Evolutionary conservation across 148 eudicot species (phyloP).

Genomic region (Persicaria tinctoria): DNA sequence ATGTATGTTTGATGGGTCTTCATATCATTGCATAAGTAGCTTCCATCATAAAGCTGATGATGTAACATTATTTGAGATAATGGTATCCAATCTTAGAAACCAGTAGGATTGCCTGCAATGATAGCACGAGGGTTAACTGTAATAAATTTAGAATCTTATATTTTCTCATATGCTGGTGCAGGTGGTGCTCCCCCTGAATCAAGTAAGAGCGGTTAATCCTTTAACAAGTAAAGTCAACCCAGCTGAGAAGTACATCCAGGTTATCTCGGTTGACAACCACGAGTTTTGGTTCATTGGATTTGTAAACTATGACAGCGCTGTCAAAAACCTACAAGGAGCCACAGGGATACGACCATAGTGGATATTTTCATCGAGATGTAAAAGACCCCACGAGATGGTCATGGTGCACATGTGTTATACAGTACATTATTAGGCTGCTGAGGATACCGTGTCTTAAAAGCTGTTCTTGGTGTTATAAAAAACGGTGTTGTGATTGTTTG

Average conservation of each 20-base stretch:
- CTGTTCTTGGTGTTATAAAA: neutral
- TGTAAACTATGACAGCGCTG: constrained; percentile 75
- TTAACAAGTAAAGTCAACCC: constrained; percentile 60
- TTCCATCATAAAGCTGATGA: neutral
- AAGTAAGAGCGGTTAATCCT: constrained; percentile 78
- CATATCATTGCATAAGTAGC: neutral
- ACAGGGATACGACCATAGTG: neutral
- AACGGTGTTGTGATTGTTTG: neutral
- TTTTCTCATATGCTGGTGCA: constrained; percentile 11
- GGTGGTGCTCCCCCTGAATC: constrained; percentile 73
- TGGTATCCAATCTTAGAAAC: neutral
- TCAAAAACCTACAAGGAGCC: constrained; percentile 52
- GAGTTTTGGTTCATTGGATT: constrained; percentile 96
- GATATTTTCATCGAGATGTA: neutral
- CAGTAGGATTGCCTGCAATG: neutral
- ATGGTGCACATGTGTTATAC: no score
- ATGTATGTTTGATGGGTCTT: neutral
- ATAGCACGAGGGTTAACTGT: neutral
- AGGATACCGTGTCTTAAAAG: neutral
- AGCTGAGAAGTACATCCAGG: constrained; percentile 80
- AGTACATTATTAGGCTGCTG: neutral
- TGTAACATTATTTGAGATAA: neutral
- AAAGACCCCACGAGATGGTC: neutral
- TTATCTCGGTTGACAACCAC: constrained; percentile 71
- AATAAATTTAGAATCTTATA: neutral